phyloP scores from a whole-genome alignment of 352 stramenopile species.

The Globisporangium acanthophoron region DNA sequence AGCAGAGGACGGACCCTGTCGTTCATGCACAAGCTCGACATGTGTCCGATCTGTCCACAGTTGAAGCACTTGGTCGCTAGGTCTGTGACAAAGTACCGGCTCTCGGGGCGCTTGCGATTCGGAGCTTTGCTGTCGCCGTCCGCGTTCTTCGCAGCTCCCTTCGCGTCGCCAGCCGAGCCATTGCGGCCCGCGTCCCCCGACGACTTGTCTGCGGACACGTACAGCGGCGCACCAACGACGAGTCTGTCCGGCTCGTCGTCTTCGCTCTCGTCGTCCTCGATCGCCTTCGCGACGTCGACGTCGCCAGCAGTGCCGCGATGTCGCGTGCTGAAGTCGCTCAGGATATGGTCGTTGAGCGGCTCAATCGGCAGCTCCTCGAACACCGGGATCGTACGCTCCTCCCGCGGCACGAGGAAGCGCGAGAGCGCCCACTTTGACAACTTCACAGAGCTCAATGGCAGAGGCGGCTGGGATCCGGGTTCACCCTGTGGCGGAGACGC shows the following conservation, averaged over 20 bases:
- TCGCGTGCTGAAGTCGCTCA: conserved; percentile 74
- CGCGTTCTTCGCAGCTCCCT: conserved; percentile 17
- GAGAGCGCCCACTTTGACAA: conserved; percentile 68
- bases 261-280: conserved; percentile 18
- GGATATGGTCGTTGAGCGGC: conserved; percentile 80
- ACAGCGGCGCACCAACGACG: conserved; percentile 51
- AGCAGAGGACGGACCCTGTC: conserved; percentile 23
- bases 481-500: neutral
- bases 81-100: conserved; percentile 78
- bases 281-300: conserved; percentile 42
- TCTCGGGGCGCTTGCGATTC: conserved; percentile 55
- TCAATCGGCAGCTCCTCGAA: conserved; percentile 64
- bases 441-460: conserved; percentile 14
- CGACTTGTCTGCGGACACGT: conserved; percentile 13
- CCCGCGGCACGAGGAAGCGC: conserved; percentile 59
- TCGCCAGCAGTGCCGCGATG: conserved; percentile 49
- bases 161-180: conserved; percentile 1
- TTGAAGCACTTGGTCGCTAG: conserved; percentile 83
- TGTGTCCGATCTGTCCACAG: conserved; percentile 74
- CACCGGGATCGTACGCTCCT: conserved; percentile 42
- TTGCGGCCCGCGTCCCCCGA: neutral
- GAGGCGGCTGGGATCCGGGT: neutral
- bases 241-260: conserved; percentile 28
- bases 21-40: conserved; percentile 73
- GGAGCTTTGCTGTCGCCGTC: conserved; percentile 16